Conservation (phyloP, 495 filamentous ascomycete genomes). For the Penicillium tannophilum region DNA sequence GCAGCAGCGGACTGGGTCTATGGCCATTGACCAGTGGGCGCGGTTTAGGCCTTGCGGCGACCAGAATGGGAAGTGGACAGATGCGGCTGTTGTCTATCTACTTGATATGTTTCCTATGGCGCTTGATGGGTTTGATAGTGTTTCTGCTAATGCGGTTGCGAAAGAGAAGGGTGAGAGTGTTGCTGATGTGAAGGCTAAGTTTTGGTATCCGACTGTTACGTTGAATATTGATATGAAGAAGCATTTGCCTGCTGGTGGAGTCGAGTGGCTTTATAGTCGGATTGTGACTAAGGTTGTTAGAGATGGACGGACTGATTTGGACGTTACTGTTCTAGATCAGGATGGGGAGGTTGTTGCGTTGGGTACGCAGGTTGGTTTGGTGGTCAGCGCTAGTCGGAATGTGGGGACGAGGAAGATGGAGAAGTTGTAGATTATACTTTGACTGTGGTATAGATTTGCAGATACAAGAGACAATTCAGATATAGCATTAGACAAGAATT, state of each 20-base stretch:
- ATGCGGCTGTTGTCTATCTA: constrained; percentile 58
- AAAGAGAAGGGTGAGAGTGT: constrained; percentile 18
- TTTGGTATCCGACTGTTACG: constrained; percentile 81
- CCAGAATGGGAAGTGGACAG: constrained; percentile 53
- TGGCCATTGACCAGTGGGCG: constrained; percentile 69
- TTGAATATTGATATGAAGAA: constrained; percentile 71
- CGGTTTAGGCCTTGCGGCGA: constrained; percentile 43
- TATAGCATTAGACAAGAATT: not conserved
- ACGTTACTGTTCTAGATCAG: constrained; percentile 62
- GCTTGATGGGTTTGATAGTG: constrained; percentile 47
- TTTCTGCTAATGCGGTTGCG: constrained; percentile 28
- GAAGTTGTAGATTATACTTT: constrained; percentile 32
- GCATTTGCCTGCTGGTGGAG: constrained; percentile 56
- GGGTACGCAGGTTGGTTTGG: constrained; percentile 62
- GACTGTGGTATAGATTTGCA: constrained; percentile 8
- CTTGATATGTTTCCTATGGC: constrained; percentile 66
- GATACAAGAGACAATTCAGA: not conserved
- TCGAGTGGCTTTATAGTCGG: constrained; percentile 66
- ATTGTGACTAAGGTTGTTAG: constrained; percentile 58
- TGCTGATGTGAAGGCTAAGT: constrained; percentile 32
- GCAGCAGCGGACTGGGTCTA: constrained; percentile 35
- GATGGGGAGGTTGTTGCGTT: constrained; percentile 61
- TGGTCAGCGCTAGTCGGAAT: constrained; percentile 59
- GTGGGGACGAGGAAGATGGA: constrained; percentile 37
- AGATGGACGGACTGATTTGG: constrained; percentile 66